Evolutionary conservation across 306 rosid species (phyloP), one percentile per base, ranked within the genome.

Genomic region (Prunus armeniaca): DNA sequence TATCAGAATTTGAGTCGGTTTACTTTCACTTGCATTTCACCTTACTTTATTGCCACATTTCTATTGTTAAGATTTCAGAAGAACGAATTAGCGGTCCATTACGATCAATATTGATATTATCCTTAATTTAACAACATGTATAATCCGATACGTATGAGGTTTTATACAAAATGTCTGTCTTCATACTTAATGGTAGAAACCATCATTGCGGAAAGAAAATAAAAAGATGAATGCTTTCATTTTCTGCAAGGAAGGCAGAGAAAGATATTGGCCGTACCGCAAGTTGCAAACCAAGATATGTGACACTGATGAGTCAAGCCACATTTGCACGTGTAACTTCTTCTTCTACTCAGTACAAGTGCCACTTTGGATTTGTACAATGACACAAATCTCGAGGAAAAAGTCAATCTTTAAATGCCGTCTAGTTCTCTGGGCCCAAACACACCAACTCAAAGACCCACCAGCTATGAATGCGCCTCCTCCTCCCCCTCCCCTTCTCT

Each of bases 281-380:
- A 28, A 76, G 55, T 34, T 43, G 79, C 9, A 74, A 57, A 50
- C 18, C 65, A 7, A 49, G 34, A 71, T 32, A 70, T 24, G 62
- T 65, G 64, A 45, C 9, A n/a, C 49, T 9, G 65, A 47, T 76
- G 38, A 72, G 74, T 54, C 52, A 28, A 65, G 69, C 34, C 34
- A 41, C 51, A 15, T 19, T 60, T 88, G 84, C 93, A 86, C 90
- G 90, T 86, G 93, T 76, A 77, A 76, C 56, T 34, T 9, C 46
- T 38, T n/a, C 66, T 52, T n/a, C 30, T 54, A 71, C 61, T 46
- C 43, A 17, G 57, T 19, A 41, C 61, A 57, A 45, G 67, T 79
- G 63, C 51, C 71, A 68, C 32, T 20, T 27, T 47, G 63, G 78
- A 66, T 63, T 51, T 68, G 80, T 17, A 28, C 27, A 25, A 17